Evolutionary conservation across 139 green algal species (phyloP), one percentile per base, ranked within the genome.

Genomic region (Desmodesmus armatus): DNA sequence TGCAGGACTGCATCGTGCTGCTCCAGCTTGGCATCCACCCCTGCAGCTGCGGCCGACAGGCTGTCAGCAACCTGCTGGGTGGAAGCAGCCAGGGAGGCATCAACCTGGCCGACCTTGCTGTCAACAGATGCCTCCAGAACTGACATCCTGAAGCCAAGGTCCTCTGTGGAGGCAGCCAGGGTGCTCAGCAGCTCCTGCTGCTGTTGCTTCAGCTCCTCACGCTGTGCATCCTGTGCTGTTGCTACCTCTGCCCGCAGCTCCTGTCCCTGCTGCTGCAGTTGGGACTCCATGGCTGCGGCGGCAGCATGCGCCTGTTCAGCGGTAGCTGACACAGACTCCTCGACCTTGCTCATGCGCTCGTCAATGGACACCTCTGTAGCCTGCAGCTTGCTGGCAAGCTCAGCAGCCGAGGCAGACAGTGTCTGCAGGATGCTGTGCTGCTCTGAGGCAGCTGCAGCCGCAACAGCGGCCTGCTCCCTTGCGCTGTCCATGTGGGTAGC

Each of bases 311-410:
- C 17, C 9, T 74, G 33, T n/a, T 25, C 17, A 5, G 44, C 35
- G 15, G 15, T 33, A 15, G 60, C 41, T 13, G 9, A 9, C 15
- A 79, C 23, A 21, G 37, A 7, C 21, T 3, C 71, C 41, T 79
- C 5, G 40, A 41, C 27, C 27, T 40, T 25, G 2, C 41, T 13
- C 40, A 29, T 58, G 71, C 43, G 25, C 1, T 79, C 71, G 35
- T 23, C 39, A 40, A 79, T 11, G 33, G 39, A 21, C 29, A 19
- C n/a, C 55, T 67, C 78, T 9, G 77, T 29, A 6, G 31, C 41
- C 27, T 62, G 41, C 31, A 84, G 31, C 63, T 77, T 84, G 39
- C 27, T 58, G 29, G 63, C 78, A 25, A 84, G 78, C 31, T 77
- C 62, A n/a, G 27, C 44, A 13, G 43, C 41, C 58, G 49, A 63